Conservation (phyloP, 768 basidiomycete genomes). For the Strobilomyces echinocephalus region DNA sequence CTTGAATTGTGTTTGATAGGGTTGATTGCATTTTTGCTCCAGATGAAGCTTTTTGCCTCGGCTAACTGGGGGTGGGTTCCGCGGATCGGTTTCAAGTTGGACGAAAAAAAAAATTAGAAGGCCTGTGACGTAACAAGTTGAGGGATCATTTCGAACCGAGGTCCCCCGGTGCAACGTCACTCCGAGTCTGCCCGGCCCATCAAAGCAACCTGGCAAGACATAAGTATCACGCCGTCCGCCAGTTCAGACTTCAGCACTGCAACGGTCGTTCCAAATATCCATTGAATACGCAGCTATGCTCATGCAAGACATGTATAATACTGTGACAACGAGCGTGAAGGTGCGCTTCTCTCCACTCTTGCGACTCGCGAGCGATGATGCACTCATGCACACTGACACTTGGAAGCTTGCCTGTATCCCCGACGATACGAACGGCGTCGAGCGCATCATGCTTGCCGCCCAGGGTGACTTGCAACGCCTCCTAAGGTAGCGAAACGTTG, state of each 20-base stretch:
- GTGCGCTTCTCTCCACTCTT: slow-evolving; percentile 1
- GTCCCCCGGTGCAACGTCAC: too few relatives aligned
- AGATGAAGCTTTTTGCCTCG: too few relatives aligned
- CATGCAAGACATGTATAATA: slow-evolving; percentile 20
- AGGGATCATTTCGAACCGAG: too few relatives aligned
- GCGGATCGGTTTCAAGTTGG: too few relatives aligned
- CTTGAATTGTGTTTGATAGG: too few relatives aligned
- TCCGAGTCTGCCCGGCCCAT: too few relatives aligned
- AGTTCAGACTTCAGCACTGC: neutral
- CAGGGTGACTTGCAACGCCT: slow-evolving; percentile 69
- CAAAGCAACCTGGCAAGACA: neutral
- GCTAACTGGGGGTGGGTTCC: too few relatives aligned
- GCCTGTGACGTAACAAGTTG: too few relatives aligned
- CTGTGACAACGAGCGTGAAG: slow-evolving; percentile 26
- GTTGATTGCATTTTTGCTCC: too few relatives aligned
- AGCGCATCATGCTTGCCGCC: slow-evolving; percentile 63
- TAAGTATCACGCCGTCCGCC: too few relatives aligned
- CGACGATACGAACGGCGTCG: slow-evolving; percentile 44
- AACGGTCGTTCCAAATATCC: neutral
- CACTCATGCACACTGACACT: slow-evolving; percentile 1
- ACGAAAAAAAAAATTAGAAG: too few relatives aligned
- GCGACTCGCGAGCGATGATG: neutral
- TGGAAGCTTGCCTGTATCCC: slow-evolving; percentile 22
- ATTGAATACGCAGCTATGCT: slow-evolving; percentile 14
- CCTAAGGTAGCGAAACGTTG: slow-evolving; percentile 45